A percentile compares a stretch with the other conserved stretches of the same genome.
Conservation (phyloP, 768 basidiomycete species). For the Auricularia heimuer region DNA sequence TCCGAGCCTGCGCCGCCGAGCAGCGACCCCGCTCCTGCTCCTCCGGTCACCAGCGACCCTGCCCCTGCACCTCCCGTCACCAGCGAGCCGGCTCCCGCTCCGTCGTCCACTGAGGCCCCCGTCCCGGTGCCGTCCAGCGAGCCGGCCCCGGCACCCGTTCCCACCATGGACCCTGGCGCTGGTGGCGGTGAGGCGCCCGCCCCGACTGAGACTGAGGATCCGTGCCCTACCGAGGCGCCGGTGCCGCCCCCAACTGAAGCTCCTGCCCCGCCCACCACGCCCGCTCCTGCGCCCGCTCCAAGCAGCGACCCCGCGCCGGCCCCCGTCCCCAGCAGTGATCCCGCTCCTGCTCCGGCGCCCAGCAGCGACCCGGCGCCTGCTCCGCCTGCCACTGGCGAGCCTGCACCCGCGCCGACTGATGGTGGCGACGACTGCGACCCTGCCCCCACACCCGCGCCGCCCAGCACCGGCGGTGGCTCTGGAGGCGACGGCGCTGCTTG, state of each 20-base stretch:
- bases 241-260: neutral
- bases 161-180: neutral
- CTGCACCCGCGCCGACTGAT: neutral
- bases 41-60: neutral
- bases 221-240: neutral
- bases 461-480: neutral
- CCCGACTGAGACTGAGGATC: neutral
- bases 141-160: slow-evolving; percentile 49
- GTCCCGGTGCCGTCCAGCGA: neutral
- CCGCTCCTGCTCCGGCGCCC: neutral
- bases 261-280: neutral
- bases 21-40: neutral
- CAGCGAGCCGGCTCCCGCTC: neutral
- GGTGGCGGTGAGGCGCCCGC: neutral
- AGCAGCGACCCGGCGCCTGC: neutral
- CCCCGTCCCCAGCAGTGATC: neutral
- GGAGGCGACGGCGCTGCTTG: neutral
- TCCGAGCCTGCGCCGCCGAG: neutral
- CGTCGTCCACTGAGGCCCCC: slow-evolving; percentile 1
- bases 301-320: neutral
- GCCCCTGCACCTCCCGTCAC: neutral
- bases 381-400: neutral
- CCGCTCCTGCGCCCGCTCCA: neutral
- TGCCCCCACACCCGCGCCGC: neutral
- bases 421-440: neutral